These are phyloP conservation scores for Penicillium roqueforti DNA, from an alignment of 495 filamentous ascomycete species.

Conservation along the genomic window DNA sequence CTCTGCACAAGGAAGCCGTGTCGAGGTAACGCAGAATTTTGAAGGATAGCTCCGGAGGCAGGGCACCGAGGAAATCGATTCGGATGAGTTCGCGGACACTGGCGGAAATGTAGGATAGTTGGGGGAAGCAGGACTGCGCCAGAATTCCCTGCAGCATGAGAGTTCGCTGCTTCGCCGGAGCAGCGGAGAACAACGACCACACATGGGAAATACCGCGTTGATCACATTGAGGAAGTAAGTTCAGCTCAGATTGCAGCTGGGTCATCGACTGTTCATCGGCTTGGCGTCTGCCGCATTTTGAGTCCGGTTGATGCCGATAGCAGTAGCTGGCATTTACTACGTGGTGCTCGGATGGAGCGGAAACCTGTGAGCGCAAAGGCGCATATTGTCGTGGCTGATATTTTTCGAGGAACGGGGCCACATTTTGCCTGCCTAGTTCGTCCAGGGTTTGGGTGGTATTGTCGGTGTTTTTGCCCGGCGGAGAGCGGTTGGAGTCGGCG, in stretches of 20 bases:
- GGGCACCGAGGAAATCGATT: conserved; percentile 87
- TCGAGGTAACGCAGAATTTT: conserved; percentile 92
- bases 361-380: conserved; percentile 47
- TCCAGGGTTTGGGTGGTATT: conserved; percentile 31
- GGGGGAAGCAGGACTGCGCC: conserved; percentile 93
- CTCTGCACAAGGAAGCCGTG: conserved; percentile 93
- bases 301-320: conserved; percentile 90
- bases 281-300: conserved; percentile 81
- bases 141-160: conserved; percentile 95
- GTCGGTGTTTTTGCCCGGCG: conserved; percentile 17
- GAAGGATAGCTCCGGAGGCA: conserved; percentile 87
- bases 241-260: conserved; percentile 82
- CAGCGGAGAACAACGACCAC: conserved; percentile 96
- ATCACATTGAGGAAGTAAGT: conserved; percentile 73
- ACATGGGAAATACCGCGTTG: conserved; percentile 92
- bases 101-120: conserved; percentile 85
- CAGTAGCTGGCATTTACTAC: conserved; percentile 81
- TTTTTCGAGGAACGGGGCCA: conserved; percentile 78
- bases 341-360: conserved; percentile 30
- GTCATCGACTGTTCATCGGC: conserved; percentile 96
- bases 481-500: conserved; percentile 22
- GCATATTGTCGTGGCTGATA: conserved; percentile 85
- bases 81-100: conserved; percentile 87
- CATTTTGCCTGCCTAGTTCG: conserved; percentile 50
- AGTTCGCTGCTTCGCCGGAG: conserved; percentile 86